Base-by-base conservation (phyloP, 1,284 basidiomycete species). In the Puccinia polysora region DNA sequence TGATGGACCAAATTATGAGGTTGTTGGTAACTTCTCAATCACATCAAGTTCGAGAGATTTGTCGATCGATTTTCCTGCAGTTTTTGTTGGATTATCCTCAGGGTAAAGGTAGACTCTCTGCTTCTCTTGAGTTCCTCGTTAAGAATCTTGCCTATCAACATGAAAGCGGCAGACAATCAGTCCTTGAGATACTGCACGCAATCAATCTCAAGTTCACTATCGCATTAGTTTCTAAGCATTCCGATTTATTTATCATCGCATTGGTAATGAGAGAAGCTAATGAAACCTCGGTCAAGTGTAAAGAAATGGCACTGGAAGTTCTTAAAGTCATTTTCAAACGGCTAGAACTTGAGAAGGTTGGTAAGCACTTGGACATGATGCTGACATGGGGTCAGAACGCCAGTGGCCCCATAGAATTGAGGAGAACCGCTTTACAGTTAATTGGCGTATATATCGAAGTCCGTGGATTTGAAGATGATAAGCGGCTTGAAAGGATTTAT, bases 11-110 rank as follows among this genome's bases (percentile, higher is more conserved):
- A 75, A 88, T 98, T n/a, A 88, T 91, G 1, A 88, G 92, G 77
- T 87, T 97, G 77, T 88, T 97, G 84, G 91, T 99, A 49, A 96
- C 92, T 8, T 93, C 86, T 76, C 95, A 98, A 80, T 91, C 91
- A 12, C 81, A 87, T 0, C 89, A 91, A 75, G 92, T 96, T 7
- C 92, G 94, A 77, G 94, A 96, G 78, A 85, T 90, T 0, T 95
- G 91, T 77, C 88, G 96, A 25, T 86, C 89, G 47, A 86, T 93
- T 36, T 85, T 95, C 47, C 85, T 98, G 52, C 91, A 96, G 78
- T 99, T 99, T 84, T 83, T 98, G 73, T 86, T 98, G 47, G 95
- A 99, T 78, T 99, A 98, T 78, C 96, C 96, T 1, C 96, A 98
- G 80, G 96, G 96, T 43, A 90, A 91, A 76, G 90, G 89, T 1